Conservation (phyloP, 305 asterid genomes). For the Andrographis paniculata region DNA sequence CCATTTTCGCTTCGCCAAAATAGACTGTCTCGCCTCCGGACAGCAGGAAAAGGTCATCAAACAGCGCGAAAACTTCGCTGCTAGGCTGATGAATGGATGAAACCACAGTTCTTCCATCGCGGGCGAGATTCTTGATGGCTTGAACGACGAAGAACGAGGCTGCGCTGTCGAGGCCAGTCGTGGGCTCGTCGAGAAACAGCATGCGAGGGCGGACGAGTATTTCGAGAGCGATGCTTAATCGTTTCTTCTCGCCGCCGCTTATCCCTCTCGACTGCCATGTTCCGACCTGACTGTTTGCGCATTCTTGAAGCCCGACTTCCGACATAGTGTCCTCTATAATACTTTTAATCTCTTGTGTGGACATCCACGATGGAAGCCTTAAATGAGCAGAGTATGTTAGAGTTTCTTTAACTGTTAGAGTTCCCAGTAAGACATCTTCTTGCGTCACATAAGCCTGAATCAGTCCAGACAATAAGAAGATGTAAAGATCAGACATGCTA, state of each 20-base stretch:
- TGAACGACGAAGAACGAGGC: constrained; percentile 68
- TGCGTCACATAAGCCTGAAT: constrained; percentile 78
- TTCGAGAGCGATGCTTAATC: constrained; percentile 73
- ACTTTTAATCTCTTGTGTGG: constrained; percentile 25
- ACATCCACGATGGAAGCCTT: constrained; percentile 44
- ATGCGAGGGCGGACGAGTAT: constrained; percentile 57
- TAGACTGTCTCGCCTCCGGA: constrained; percentile 68
- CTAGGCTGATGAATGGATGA: constrained; percentile 84
- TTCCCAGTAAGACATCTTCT: constrained; percentile 66
- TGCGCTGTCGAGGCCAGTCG: constrained; percentile 77
- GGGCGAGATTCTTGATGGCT: constrained; percentile 55
- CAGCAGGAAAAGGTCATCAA: constrained; percentile 58
- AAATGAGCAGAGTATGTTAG: constrained; percentile 55
- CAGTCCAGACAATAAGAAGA: neutral
- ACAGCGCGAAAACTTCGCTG: constrained; percentile 68
- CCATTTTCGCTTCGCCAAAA: constrained; percentile 68
- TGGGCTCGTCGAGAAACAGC: constrained; percentile 79
- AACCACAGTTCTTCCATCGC: constrained; percentile 58
- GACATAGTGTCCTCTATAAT: constrained; percentile 42
- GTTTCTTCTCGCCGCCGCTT: constrained; percentile 85
- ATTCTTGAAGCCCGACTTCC: constrained; percentile 78
- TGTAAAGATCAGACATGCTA: too few species aligned
- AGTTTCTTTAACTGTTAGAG: constrained; percentile 66
- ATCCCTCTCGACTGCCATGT: constrained; percentile 81
- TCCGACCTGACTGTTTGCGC: constrained; percentile 55